Conservation (phyloP, 768 basidiomycete genomes). For the Auricularia sp. region DNA sequence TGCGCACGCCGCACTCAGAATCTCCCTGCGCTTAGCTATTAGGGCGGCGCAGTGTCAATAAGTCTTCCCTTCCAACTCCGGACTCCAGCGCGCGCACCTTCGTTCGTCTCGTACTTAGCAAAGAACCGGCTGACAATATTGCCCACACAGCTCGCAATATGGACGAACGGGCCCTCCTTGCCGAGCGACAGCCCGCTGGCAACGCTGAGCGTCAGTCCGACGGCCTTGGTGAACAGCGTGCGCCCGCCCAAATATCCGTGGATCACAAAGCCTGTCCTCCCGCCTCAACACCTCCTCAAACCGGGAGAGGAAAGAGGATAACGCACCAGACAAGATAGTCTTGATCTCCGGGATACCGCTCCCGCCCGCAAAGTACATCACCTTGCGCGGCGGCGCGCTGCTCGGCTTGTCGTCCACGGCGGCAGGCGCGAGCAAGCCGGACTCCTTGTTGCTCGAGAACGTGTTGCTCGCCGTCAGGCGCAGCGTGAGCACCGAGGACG, state of each 20-base stretch:
- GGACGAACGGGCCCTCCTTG: constrained; percentile 76
- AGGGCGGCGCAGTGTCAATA: not conserved
- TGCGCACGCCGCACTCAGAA: constrained; percentile 90
- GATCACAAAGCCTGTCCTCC: constrained; percentile 96
- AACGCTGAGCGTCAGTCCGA: constrained; percentile 83
- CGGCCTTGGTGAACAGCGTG: constrained; percentile 79
- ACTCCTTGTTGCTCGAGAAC: constrained; percentile 84
- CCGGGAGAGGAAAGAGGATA: too few species aligned
- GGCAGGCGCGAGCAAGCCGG: constrained; percentile 42
- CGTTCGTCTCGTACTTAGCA: constrained; percentile 88
- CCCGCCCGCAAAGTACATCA: constrained; percentile 88
- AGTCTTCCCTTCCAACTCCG: too few species aligned
- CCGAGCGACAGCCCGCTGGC: constrained; percentile 83
- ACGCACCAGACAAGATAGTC: constrained; percentile 73
- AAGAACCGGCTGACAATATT: constrained; percentile 86
- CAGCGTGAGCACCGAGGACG: constrained; percentile 75
- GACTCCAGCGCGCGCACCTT: constrained; percentile 42
- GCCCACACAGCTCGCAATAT: constrained; percentile 86
- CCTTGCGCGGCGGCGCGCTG: constrained; percentile 34
- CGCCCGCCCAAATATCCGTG: constrained; percentile 92
- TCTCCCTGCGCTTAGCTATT: constrained; percentile 83
- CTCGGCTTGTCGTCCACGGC: constrained; percentile 3
- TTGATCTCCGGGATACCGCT: constrained; percentile 97
- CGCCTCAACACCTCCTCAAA: too few species aligned
- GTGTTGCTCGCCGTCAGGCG: constrained; percentile 81